Evolutionary conservation across 352 stramenopile species (phyloP), one percentile per base, ranked within the genome.

Genomic region (Globisporangium polare): DNA sequence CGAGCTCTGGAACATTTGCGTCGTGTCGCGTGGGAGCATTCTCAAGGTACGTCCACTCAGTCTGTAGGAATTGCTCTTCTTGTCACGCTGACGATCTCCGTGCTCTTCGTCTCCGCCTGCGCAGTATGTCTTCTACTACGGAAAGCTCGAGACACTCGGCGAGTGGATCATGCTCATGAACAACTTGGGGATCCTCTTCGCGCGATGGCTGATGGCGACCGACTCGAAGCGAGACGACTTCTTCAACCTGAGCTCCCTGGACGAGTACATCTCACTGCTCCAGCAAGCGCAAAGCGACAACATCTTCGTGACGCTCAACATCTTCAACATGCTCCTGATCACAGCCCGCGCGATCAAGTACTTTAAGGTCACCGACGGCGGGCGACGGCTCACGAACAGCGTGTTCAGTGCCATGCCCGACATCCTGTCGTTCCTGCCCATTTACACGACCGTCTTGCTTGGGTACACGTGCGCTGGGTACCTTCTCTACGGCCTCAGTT

Each of bases 381-480:
- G 80, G 0, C 66, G 71, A 3, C 68, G 78, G 2, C 73, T 90
- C 17, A 84, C 88, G 67, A 63, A 70, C 27, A 90, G 80, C 64
- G 68, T 90, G 5, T 83, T 85, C 59, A 72, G 71, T 5, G 77
- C 78, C 7, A 85, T 90, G 78, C 78, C 78, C 18, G 78, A 90
- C 57, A 69, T 90, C 17, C 60, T 83, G 42, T 88, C 75, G n/a
- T 90, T 90, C 68, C 62, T 85, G 1, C 80, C 80, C 15, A 90
- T 90, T 37, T 90, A 90, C 52, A 61, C 76, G 17, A 65, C 78
- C 0, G 72, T 88, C 24, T 78, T 88, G 58, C 64, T 89, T 13
- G 75, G 78, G 35, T 90, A 89, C 59, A 80, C 80, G n/a, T 89
- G 88, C 51, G 75, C 71, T 0, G 80, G 80, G 1, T 77, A 89